These are phyloP conservation scores for Hamamelis virginiana DNA, from an alignment of 164 flowering plant genomes.

Conservation along the genomic window DNA sequence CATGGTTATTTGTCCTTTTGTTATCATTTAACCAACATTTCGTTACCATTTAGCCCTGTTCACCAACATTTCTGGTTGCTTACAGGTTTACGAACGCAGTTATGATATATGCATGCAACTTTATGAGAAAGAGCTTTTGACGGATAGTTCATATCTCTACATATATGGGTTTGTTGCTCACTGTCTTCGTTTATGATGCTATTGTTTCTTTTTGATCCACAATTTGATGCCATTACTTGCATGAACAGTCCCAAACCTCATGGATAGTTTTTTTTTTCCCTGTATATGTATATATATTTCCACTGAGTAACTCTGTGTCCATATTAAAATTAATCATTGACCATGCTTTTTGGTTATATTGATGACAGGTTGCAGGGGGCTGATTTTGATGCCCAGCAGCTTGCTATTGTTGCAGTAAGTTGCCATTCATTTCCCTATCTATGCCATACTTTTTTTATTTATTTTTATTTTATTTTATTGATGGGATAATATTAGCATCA, in stretches of 20 bases:
- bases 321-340: not conserved
- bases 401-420: slow-evolving; percentile 88
- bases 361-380: slow-evolving; percentile 61
- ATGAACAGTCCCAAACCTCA: not conserved
- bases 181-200: not conserved
- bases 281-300: not conserved
- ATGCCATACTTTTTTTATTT: not conserved
- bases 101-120: slow-evolving; percentile 82
- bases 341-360: slow-evolving; percentile 5
- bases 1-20: slow-evolving; percentile 1
- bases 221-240: not conserved
- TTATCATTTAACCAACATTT: too few species aligned
- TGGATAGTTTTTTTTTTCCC: not conserved
- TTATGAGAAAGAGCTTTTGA: slow-evolving; percentile 87
- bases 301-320: not conserved
- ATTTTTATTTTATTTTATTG: not conserved
- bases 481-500: not conserved
- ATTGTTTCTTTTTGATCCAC: too few species aligned
- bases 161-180: slow-evolving; percentile 71
- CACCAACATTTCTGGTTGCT: slow-evolving; percentile 12
- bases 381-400: slow-evolving; percentile 71
- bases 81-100: slow-evolving; percentile 92
- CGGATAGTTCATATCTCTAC: slow-evolving; percentile 73
- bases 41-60: not conserved
- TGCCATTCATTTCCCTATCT: not conserved